These are phyloP conservation scores for Fusarium verticillioides DNA, from an alignment of 2,329 filamentous ascomycete genomes.

Conservation along the genomic window DNA sequence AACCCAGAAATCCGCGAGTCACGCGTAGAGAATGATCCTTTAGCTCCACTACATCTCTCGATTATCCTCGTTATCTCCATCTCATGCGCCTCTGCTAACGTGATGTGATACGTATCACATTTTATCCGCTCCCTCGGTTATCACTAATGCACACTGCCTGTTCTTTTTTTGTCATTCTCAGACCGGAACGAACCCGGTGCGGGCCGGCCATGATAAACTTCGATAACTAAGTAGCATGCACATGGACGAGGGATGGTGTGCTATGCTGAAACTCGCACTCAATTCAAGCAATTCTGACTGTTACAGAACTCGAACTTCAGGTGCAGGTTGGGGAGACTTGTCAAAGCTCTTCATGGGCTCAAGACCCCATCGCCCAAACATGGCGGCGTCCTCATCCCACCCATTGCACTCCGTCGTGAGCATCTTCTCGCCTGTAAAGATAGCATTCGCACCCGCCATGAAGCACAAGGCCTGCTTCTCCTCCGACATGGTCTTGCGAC, in stretches of 20 bases:
- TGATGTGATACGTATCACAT: constrained; percentile 13
- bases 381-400: constrained; percentile 86
- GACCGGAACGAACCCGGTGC: constrained; percentile 21
- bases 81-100: constrained; percentile 25
- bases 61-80: constrained; percentile 8
- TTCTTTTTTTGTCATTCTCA: neutral
- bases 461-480: constrained; percentile 92
- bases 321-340: constrained; percentile 46
- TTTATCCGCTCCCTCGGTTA: constrained; percentile 19
- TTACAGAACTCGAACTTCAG: constrained; percentile 43
- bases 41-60: constrained; percentile 21
- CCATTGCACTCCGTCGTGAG: constrained; percentile 90
- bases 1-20: constrained; percentile 16
- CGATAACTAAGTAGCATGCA: neutral
- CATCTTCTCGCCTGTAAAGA: constrained; percentile 97
- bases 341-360: constrained; percentile 75
- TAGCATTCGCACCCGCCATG: constrained; percentile 91
- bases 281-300: neutral
- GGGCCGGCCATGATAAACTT: constrained; percentile 3
- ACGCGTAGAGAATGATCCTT: constrained; percentile 11
- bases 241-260: neutral
- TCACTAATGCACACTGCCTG: constrained; percentile 3
- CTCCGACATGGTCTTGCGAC: constrained; percentile 84
- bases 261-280: neutral
- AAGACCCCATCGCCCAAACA: constrained; percentile 87